Evolutionary conservation across 345 rosid species (phyloP).

Genomic region (Aethionema arabicum): DNA sequence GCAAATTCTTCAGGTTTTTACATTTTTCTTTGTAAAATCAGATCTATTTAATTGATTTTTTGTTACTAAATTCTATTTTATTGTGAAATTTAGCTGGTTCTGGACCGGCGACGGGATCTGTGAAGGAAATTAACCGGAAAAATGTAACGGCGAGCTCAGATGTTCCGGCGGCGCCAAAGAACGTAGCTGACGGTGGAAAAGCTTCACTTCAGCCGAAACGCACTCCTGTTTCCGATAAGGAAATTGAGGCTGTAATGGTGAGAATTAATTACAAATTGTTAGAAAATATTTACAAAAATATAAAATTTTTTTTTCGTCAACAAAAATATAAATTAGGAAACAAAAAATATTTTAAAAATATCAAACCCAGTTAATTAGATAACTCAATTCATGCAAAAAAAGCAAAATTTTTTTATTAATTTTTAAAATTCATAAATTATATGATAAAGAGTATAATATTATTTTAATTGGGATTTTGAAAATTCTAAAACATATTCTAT

Average conservation of each 20-base stretch:
- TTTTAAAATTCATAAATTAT: no score
- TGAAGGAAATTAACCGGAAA: constrained; percentile 17
- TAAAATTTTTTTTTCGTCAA: not conserved
- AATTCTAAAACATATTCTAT: no score
- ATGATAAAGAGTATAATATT: no score
- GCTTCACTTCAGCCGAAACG: constrained; percentile 89
- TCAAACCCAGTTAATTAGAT: not conserved
- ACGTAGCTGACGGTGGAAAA: constrained; percentile 63
- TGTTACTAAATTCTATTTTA: not conserved
- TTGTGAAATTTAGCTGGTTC: constrained; percentile 19
- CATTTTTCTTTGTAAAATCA: not conserved
- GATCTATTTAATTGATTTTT: not conserved
- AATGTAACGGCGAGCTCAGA: constrained; percentile 48
- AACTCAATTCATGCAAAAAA: not conserved
- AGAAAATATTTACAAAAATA: not conserved
- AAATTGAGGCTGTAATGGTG: constrained; percentile 72
- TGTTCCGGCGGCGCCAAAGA: constrained; percentile 56
- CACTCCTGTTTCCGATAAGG: constrained; percentile 65
- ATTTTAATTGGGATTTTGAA: no score
- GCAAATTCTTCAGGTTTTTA: constrained; percentile 32
- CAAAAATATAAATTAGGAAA: no score
- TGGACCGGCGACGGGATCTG: constrained; percentile 31
- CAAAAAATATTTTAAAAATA: not conserved
- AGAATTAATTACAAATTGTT: constrained; percentile 5
- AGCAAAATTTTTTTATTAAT: no score